Percentiles rank a stretch among this genome's conserved stretches.
Evolutionary conservation across 208 protist species (phyloP).

Genomic region (Trypanosoma rangeli): DNA sequence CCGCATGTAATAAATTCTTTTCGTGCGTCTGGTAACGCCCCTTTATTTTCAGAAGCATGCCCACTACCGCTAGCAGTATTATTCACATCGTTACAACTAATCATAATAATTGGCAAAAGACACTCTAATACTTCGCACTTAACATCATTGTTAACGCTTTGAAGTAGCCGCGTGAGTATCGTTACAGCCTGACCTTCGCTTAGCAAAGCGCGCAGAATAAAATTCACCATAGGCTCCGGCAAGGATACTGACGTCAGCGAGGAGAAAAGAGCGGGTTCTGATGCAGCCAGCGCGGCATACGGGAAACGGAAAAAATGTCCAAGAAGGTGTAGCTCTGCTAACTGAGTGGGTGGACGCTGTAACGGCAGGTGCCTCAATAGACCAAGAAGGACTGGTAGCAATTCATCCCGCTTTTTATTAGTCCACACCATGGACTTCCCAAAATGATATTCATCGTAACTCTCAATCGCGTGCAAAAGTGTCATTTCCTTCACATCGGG

Average conservation of each 20-base stretch:
- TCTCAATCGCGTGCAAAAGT: constrained; percentile 70
- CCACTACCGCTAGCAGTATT: constrained; percentile 15
- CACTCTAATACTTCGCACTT: constrained; percentile 87
- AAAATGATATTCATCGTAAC: constrained; percentile 64
- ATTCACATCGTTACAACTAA: not conserved
- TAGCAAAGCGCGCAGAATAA: constrained; percentile 52
- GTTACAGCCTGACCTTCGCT: constrained; percentile 45
- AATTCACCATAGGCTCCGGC: constrained; percentile 37
- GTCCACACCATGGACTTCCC: constrained; percentile 19
- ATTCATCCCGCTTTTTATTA: constrained; percentile 30
- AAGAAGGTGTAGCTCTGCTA: constrained; percentile 70
- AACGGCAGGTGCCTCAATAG: constrained; percentile 65
- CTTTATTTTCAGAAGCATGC: constrained; percentile 10
- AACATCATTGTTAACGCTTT: constrained; percentile 91
- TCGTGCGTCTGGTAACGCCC: constrained; percentile 28
- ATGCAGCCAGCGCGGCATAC: not conserved
- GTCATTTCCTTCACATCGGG: constrained; percentile 79
- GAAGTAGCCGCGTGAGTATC: constrained; percentile 65
- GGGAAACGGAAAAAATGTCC: constrained; percentile 58
- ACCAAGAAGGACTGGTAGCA: constrained; percentile 50
- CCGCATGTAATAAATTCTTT: constrained; percentile 66
- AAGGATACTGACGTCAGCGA: constrained; percentile 12
- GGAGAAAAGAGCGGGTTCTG: constrained; percentile 1
- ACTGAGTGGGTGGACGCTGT: constrained; percentile 74
- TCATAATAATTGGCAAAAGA: constrained; percentile 68